phyloP scores from a whole-genome alignment of 2,329 filamentous ascomycete genomes.

The Epichloe uncinata region DNA sequence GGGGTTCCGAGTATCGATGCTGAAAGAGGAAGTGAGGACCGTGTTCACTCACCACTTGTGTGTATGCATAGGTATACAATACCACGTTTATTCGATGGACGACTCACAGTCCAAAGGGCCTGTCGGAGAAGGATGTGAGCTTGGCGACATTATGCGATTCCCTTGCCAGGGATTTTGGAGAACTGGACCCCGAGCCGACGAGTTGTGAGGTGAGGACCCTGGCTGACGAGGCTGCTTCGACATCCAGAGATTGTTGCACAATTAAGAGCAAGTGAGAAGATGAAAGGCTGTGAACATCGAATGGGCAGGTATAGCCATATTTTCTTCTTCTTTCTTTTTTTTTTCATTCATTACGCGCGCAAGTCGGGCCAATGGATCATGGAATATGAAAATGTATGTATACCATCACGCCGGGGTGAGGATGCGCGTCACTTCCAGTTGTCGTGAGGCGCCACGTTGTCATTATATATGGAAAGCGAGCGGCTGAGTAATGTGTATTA shows the following conservation, averaged over 20 bases:
- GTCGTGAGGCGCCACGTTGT: not conserved
- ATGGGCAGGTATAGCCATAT: not conserved
- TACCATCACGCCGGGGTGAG: too few relatives aligned
- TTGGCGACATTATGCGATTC: conserved; percentile 51
- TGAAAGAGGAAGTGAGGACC: not conserved
- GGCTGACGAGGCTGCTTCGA: conserved; percentile 31
- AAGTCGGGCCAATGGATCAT: not conserved
- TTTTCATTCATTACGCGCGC: too few relatives aligned
- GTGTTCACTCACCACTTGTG: not conserved
- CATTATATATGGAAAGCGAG: not conserved
- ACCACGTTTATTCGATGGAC: conserved; percentile 60
- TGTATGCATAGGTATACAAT: conserved; percentile 46
- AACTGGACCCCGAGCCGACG: conserved; percentile 25
- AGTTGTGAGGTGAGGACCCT: conserved; percentile 28
- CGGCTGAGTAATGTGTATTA: conserved; percentile 4
- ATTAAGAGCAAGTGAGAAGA: conserved; percentile 23
- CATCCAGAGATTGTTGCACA: conserved; percentile 41
- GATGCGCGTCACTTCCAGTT: too few relatives aligned
- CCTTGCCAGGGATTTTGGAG: conserved; percentile 42
- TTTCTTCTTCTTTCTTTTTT: not conserved
- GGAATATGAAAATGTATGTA: too few relatives aligned
- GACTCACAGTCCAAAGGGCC: conserved; percentile 51
- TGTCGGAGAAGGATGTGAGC: conserved; percentile 49
- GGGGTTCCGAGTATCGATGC: conserved; percentile 11
- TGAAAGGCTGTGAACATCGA: not conserved